Base-by-base conservation (phyloP, 1,284 basidiomycete genomes). In the Papiliotrema nemorosa region DNA sequence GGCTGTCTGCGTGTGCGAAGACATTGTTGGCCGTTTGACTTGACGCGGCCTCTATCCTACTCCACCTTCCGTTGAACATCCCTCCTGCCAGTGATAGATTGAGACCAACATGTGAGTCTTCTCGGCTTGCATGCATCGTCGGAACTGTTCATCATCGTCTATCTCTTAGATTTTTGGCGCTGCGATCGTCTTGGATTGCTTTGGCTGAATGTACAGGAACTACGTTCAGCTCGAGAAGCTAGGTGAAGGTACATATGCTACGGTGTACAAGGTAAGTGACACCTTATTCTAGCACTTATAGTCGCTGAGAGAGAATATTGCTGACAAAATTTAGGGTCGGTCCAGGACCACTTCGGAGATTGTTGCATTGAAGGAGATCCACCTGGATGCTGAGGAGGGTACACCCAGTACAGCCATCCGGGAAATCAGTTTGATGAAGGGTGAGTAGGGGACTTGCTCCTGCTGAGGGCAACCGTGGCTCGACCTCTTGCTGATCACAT, bases 341-440 rank as follows among this genome's bases (percentile, higher is more conserved):
- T 84, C 70, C 79, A 77, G 61, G 84, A 83, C 47, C 83, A 88
- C 76, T 70, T 84, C 74, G 83, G 90, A 75, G 55, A 72, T 74
- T 63, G 93, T 92, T 46, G 92, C 92, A 43, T 79, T 93, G 67
- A 99, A 99, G 82, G 97, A 98, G 81, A 98, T 98, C 67, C 83
- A 94, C 51, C 84, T 98, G 33, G 96, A 98, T 74, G 90, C 92
- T 18, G 94, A 98, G 76, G 96, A 98, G 70, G 94, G 94, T 21
- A 94, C 97, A 18, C 94, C 94, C 5, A 90, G 87, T 63, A 98
- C 96, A 14, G 94, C 94, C 51, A 96, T 98, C 70, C 84, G 94
- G 48, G 94, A 98, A 78, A 97, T 98, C 75, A 92, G 89, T 75
- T 78, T 98, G 55, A 79, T 98, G 66, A 98, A 97, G 76, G 73